These are phyloP conservation scores for Emergomyces pasteurianus DNA, from an alignment of 2,329 filamentous ascomycete genomes.

Conservation along the genomic window DNA sequence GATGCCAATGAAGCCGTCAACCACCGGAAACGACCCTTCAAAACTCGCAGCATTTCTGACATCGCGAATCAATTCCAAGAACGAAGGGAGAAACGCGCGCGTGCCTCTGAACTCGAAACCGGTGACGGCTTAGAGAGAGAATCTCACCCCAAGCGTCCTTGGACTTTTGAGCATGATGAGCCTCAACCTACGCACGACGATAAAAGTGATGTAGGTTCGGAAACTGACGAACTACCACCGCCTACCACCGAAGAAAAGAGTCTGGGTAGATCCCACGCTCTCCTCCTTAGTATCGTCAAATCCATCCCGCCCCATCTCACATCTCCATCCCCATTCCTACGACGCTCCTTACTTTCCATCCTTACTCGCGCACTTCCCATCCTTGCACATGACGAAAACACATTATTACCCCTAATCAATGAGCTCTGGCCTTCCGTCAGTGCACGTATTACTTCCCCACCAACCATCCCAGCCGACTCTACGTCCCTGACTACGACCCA, in stretches of 20 bases:
- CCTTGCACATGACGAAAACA: conserved; percentile 64
- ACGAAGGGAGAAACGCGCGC: conserved; percentile 21
- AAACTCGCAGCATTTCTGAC: conserved; percentile 21
- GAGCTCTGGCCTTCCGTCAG: conserved; percentile 74
- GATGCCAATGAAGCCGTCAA: conserved; percentile 13
- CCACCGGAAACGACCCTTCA: conserved; percentile 20
- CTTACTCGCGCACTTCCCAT: conserved; percentile 60
- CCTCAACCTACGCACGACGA: conserved; percentile 12
- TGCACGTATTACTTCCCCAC: conserved; percentile 24
- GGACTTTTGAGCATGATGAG: conserved; percentile 12
- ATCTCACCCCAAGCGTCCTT: conserved; percentile 18
- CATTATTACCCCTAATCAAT: conserved; percentile 80
- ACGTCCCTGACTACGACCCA: conserved; percentile 13
- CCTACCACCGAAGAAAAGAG: conserved; percentile 45
- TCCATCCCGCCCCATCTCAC: conserved; percentile 87
- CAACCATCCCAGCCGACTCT: conserved; percentile 46
- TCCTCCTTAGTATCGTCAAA: conserved; percentile 68
- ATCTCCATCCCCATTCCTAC: conserved; percentile 65
- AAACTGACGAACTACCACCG: conserved; percentile 25
- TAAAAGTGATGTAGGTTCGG: conserved; percentile 13
- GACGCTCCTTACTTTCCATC: conserved; percentile 65
- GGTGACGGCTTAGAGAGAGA: conserved; percentile 4
- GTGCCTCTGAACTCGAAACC: conserved; percentile 15
- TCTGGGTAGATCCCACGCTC: conserved; percentile 61
- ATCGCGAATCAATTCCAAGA: conserved; percentile 24